Base-by-base conservation (phyloP, 2,329 filamentous ascomycete genomes). In the Tricladium varicosporioides region DNA sequence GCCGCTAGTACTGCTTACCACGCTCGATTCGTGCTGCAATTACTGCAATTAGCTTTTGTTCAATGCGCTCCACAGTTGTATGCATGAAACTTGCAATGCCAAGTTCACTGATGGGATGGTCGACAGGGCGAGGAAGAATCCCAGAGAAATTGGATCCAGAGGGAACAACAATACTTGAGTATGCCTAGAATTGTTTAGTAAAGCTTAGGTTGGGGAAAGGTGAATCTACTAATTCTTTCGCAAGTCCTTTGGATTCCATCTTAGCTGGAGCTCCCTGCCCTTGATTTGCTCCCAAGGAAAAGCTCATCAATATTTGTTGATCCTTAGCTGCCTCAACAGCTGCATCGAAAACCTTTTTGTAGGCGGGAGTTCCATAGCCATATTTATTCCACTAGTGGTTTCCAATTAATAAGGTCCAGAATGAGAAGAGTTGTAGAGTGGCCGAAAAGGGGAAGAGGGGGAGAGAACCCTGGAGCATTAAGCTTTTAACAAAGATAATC, bases 281-380 rank as follows among this genome's bases (percentile, higher is more conserved):
- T 63, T 79, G 75, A 60, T 76, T 78, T 0, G 77, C 73, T 0
- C 77, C 78, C 0, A 79, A 44, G 0, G 74, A 69, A 61, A 78
- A 76, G 58, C 80, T 77, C 62, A 80, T 70, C 3, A 73, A 54
- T 11, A 79, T 42, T 0, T 65, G 71, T 13, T 69, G 55, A 0
- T 75, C 71, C 10, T 71, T 65, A 9, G 68, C 63, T 0, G 74
- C 72, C 48, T 71, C 69, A 68, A 67, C 49, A 1, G 63, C 62
- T 8, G 42, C 60, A 36, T 33, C 33, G 43, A 51, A 60, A 22
- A 69, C 7, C 2, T 62, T 53, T 5, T 60, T 59, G 50, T 60
- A 68, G 0, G 66, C 59, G 9, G 69, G 57, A 2, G 64, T 71
- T 27, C 73, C 74, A 67, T 74, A 77, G 22, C 74, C 75, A 57